Base-by-base conservation (phyloP, 345 rosid species). In the Laguncularia racemosa region DNA sequence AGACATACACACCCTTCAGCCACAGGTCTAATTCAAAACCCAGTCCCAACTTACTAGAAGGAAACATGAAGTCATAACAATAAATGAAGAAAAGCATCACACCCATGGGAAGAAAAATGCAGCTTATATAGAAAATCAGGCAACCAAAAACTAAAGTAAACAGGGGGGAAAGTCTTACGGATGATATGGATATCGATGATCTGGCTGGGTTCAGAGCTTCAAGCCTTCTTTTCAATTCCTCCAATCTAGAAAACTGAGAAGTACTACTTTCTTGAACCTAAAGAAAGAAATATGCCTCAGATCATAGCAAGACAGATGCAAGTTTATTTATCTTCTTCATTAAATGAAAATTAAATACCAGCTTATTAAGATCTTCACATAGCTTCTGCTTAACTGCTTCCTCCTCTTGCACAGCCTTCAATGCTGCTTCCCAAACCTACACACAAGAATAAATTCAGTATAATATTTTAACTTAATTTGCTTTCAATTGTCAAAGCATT, bases 231-330 rank as follows among this genome's bases (percentile, higher is more conserved):
- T 86, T 85, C 60, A 85, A 68, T 69, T 79, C 86, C 82, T 84
- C 91, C 48, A 91, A 89, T 70, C 89, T 73, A 59, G 96, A 70
- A 65, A 75, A 81, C 75, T 91, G 91, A 9, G 71, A 52, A 56
- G 46, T 81, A 73, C 88, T 85, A 73, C 96, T 82, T 78, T 91
- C 86, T 75, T 79, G 88, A 59, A 85, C 86, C 95, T 88, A 64
- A 46, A 44, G 76, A 44, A 46, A 16, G 57, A 33, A 47, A 47
- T 15, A 16, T 14, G 49, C 33, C 44, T n/a, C 23, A 16, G 16
- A 45, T 14, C 13, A 19, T 17, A 51, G 21, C 21, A 13, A 38
- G 18, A 12, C 45, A 17, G 20, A 44, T 15, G 26, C 33, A 19
- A 60, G 50, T 40, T 44, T 12, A 19, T 38, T 40, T 14, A 23